Base-by-base conservation (phyloP, 2,329 filamentous ascomycete genomes). In the Nigrograna mackinnonii region DNA sequence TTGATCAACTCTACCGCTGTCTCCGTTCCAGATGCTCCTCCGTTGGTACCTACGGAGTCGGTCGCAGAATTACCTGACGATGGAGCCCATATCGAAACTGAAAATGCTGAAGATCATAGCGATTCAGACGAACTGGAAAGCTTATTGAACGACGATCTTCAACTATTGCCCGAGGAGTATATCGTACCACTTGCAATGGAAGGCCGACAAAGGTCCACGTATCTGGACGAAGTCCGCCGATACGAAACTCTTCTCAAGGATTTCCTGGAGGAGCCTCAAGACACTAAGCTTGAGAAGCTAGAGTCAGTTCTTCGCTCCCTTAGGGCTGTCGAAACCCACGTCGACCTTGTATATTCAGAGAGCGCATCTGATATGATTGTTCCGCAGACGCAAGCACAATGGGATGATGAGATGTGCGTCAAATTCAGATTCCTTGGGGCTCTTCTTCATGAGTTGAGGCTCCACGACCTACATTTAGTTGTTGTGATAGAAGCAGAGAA, bases 151-250 rank as follows among this genome's bases (percentile, higher is more conserved):
- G 63, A 67, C 13, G 57, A 64, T n/a, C 40, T 66, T 12, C 39
- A 60, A 14, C 50, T 68, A 7, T 49, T 52, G 13, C 20, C 37
- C 2, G 46, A 57, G n/a, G 65, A 68, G 26, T 62, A 58, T 34
- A 57, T 67, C 17, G 58, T 68, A 17, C 60, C 65, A 4, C 50
- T 68, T 4, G 53, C 52, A 12, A 60, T 67, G 13, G 54, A 63
- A 21, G 61, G 58, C 14, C 50, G 62, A n/a, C 64, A 68, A 37
- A 48, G 46, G 9, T 50, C 51, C 18, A 50, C 47, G 17, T 67
- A 67, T 31, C 35, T 35, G 5, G 41, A 50, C 9, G 38, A 53
- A 13, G 47, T 65, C 22, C 44, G 47, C 21, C 43, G 47, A 2
- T 50, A 58, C 20, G 42, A 45, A 16, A 56, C 53, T 4, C 14